Conservation (phyloP, 805 yeast species). For the Candida mattraensis region DNA sequence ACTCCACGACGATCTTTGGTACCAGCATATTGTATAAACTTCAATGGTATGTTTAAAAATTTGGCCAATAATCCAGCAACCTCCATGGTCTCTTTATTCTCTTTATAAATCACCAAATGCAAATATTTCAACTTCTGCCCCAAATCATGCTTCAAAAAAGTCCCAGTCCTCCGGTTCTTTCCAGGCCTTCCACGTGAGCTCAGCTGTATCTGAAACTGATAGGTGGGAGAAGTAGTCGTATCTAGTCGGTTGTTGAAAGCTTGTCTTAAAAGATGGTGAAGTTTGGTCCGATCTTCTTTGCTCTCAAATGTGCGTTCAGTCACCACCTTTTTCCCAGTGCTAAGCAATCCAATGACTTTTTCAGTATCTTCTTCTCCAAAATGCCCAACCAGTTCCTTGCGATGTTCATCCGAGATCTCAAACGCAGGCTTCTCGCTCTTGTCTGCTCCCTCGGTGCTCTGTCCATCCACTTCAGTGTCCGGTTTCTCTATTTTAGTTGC, state of each 20-base stretch:
- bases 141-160: conserved; percentile 62
- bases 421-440: conserved; percentile 36
- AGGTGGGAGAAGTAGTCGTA: conserved; percentile 68
- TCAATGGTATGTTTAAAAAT: conserved; percentile 71
- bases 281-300: conserved; percentile 69
- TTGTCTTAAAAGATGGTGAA: conserved; percentile 75
- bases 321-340: conserved; percentile 54
- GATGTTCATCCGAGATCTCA: conserved; percentile 41
- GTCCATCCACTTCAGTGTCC: conserved; percentile 20
- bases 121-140: conserved; percentile 71
- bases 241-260: conserved; percentile 77
- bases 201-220: conserved; percentile 63
- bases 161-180: conserved; percentile 35
- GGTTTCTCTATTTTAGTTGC: conserved; percentile 47
- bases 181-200: conserved; percentile 27
- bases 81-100: conserved; percentile 97
- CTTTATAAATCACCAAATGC: conserved; percentile 83
- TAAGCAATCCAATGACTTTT: conserved; percentile 51
- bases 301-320: conserved; percentile 58
- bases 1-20: conserved; percentile 97
- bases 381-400: conserved; percentile 45
- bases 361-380: conserved; percentile 64
- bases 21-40: conserved; percentile 79
- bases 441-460: conserved; percentile 34
- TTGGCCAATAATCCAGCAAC: conserved; percentile 75